Evolutionary conservation across 345 rosid species (phyloP), one percentile per base, ranked within the genome.

Genomic region (Pugionium cornutum): DNA sequence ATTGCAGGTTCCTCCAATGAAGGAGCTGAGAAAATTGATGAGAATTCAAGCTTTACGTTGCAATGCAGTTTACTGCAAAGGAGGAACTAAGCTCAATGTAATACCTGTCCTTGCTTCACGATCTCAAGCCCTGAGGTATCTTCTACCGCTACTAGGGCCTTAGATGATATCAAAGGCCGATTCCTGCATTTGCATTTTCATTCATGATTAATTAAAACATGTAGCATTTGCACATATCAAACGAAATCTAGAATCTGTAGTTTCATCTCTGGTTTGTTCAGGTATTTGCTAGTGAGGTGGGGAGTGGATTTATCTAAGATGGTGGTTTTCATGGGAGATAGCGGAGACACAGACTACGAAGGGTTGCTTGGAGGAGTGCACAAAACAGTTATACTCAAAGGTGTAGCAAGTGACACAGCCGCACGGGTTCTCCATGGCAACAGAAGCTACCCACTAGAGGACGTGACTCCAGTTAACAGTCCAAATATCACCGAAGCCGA

Each of bases 81-180:
- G 74, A 43, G 87, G 90, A 33, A 7, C 83, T 65, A 82, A 74
- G 58, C 61, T 85, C 48, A 86, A 85, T 43, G 82, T 75, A 39
- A 85, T 87, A 63, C 90, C 95, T 18, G 84, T 82, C 39, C 72
- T 76, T 67, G 90, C 95, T 61, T 87, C 95, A 68, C 85, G 90
- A 42, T 66, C 87, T 62, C 95, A 87, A 62, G 90, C 95, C 47
- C 85, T 85, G 51, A 85, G 90, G 95, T 85, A 82, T 52, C 48
- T 26, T 61, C 43, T 62, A 25, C 26, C 5, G 46, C 65, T 60
- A 31, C 52, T 25, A 58, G 9, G 5, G 1, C 50, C 34, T 2
- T 59, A 5, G 51, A 43, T 43, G 40, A 11, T 44, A 28, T 26
- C 28, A 29, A 32, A 50, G 5, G 33, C 64, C 30, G 30, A 59